Evolutionary conservation across 768 basidiomycete species (phyloP).

Genomic region (Collybia sp.): DNA sequence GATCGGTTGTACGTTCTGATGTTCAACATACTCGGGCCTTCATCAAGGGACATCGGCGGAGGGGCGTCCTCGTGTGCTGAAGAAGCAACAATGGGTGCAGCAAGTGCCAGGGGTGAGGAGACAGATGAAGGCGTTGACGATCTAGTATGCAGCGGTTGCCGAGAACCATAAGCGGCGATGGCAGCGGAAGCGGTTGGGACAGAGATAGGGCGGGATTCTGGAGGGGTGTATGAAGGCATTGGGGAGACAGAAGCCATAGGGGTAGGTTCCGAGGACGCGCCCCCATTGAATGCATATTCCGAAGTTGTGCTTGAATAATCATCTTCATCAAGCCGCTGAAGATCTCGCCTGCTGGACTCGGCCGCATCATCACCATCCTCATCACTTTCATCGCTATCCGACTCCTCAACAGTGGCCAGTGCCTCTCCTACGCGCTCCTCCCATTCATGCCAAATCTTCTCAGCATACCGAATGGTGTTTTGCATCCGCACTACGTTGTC

Average conservation of each 20-base stretch:
- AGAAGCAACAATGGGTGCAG: conserved; percentile 78
- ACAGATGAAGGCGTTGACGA: conserved; percentile 88
- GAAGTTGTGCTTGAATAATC: conserved; percentile 62
- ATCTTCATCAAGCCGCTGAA: conserved; percentile 28
- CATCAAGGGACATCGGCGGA: conserved; percentile 66
- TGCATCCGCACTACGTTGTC: conserved; percentile 95
- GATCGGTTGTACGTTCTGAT: conserved; percentile 61
- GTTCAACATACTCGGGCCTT: conserved; percentile 31
- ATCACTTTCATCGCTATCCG: conserved; percentile 43
- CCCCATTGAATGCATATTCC: conserved; percentile 53
- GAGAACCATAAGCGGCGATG: conserved; percentile 25
- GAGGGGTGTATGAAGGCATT: conserved; percentile 23
- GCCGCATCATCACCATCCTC: conserved; percentile 39
- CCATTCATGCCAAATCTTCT: conserved; percentile 98
- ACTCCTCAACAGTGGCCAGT: conserved; percentile 50
- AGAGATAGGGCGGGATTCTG: conserved; percentile 22
- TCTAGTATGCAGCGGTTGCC: conserved; percentile 60
- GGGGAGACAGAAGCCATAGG: conserved; percentile 61
- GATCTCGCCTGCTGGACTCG: conserved; percentile 17
- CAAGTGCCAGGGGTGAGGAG: conserved; percentile 82
- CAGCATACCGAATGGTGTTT: conserved; percentile 94
- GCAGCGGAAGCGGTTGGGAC: conserved; percentile 21
- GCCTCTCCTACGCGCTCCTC: conserved; percentile 79
- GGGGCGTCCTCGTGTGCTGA: conserved; percentile 53
- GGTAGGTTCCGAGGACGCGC: conserved; percentile 55